Evolutionary conservation across 805 yeast species (phyloP).

Genomic region (Candida fluviatilis): DNA sequence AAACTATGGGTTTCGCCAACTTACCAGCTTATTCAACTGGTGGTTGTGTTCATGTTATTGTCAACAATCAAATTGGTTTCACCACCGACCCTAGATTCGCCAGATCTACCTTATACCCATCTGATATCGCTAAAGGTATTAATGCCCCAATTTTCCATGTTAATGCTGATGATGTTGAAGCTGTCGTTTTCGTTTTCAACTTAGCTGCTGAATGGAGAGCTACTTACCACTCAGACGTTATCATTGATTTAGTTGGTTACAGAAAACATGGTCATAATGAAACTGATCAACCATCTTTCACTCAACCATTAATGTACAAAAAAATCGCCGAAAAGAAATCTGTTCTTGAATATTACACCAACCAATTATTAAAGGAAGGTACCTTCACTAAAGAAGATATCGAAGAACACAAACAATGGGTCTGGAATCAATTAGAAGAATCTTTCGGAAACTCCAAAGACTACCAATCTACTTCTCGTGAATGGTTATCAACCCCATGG

Average conservation of each 20-base stretch:
- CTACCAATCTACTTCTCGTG: slow-evolving; percentile 85
- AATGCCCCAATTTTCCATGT: slow-evolving; percentile 99
- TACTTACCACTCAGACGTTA: slow-evolving; percentile 92
- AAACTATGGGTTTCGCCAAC: slow-evolving; percentile 91
- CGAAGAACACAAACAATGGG: slow-evolving; percentile 96
- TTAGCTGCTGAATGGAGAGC: slow-evolving; percentile 99
- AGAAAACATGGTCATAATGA: slow-evolving; percentile 99
- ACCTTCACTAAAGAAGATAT: slow-evolving; percentile 87
- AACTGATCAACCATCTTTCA: slow-evolving; percentile 98
- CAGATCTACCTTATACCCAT: slow-evolving; percentile 96
- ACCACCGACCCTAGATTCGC: slow-evolving; percentile 98
- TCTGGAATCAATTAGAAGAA: slow-evolving; percentile 91
- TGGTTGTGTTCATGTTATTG: slow-evolving; percentile 95
- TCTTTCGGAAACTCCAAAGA: slow-evolving; percentile 86
- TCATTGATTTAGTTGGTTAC: slow-evolving; percentile 96
- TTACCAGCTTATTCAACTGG: slow-evolving; percentile 97
- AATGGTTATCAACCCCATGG: slow-evolving; percentile 99
- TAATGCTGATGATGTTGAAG: slow-evolving; percentile 96
- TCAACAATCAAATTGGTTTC: slow-evolving; percentile 98
- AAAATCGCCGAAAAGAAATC: slow-evolving; percentile 85
- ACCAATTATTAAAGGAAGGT: slow-evolving; percentile 77
- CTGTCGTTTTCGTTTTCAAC: slow-evolving; percentile 84
- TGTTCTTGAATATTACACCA: slow-evolving; percentile 81
- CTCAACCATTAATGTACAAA: slow-evolving; percentile 97
- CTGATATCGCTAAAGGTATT: slow-evolving; percentile 93